phyloP scores from a whole-genome alignment of 2,329 filamentous ascomycete species.

The Clonostachys chloroleuca region DNA sequence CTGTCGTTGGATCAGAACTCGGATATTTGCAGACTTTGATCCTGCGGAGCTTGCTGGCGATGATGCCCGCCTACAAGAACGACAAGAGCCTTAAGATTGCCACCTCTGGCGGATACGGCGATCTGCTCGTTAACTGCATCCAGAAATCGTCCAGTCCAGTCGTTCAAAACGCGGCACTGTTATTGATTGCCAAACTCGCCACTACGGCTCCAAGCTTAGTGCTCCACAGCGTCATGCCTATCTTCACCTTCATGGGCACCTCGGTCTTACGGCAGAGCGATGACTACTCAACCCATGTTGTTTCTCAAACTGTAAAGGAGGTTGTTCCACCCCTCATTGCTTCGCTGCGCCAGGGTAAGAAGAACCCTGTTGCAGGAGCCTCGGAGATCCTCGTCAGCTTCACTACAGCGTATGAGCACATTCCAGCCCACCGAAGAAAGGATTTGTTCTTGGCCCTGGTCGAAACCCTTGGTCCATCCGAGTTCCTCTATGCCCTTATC shows the following conservation, averaged over 20 bases:
- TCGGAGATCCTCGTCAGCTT: constrained; percentile 93
- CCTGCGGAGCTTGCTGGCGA: constrained; percentile 75
- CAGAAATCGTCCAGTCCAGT: constrained; percentile 88
- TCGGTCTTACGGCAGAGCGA: constrained; percentile 90
- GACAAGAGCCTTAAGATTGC: constrained; percentile 64
- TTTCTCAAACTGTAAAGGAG: constrained; percentile 89
- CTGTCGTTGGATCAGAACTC: constrained; percentile 77
- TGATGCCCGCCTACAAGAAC: constrained; percentile 72
- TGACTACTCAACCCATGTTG: constrained; percentile 94
- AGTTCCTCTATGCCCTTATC: constrained; percentile 83
- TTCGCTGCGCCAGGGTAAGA: constrained; percentile 76
- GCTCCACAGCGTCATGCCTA: constrained; percentile 96
- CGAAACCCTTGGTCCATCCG: constrained; percentile 76
- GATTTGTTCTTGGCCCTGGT: constrained; percentile 82
- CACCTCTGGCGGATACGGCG: constrained; percentile 75
- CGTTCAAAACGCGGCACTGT: constrained; percentile 85
- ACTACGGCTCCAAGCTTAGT: constrained; percentile 86
- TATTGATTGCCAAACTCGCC: constrained; percentile 83
- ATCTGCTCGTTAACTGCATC: constrained; percentile 90
- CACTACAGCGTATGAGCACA: constrained; percentile 92
- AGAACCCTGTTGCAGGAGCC: constrained; percentile 73
- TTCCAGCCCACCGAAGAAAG: constrained; percentile 79
- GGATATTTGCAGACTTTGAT: constrained; percentile 87
- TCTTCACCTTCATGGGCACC: constrained; percentile 96
- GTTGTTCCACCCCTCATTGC: constrained; percentile 89